These are phyloP conservation scores for Irpex rosettiformis DNA, from an alignment of 1,284 basidiomycete genomes.

Conservation along the genomic window DNA sequence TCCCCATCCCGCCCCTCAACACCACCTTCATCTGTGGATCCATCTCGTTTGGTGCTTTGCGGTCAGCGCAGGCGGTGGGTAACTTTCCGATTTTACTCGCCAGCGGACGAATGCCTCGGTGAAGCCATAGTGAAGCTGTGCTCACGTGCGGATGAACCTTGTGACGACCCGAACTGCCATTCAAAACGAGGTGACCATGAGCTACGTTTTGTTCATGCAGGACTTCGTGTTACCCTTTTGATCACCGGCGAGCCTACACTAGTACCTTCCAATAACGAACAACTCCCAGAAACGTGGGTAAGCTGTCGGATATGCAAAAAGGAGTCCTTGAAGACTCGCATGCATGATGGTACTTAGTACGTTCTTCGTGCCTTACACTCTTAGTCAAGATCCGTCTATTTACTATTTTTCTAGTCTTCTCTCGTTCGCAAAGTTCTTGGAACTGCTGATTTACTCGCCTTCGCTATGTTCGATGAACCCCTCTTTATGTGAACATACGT, in stretches of 20 bases:
- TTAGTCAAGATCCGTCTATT: background rate
- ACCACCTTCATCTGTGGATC: slow-evolving; percentile 9
- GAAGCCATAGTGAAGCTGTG: slow-evolving; percentile 36
- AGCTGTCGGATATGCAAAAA: slow-evolving; percentile 52
- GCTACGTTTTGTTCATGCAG: slow-evolving; percentile 46
- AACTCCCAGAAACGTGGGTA: slow-evolving; percentile 48
- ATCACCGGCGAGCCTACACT: slow-evolving; percentile 21
- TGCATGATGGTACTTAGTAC: slow-evolving; percentile 59
- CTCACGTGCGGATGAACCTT: slow-evolving; percentile 32
- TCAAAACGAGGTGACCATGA: slow-evolving; percentile 44
- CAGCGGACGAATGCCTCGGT: slow-evolving; percentile 41
- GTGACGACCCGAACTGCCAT: slow-evolving; percentile 39
- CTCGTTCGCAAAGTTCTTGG: slow-evolving; percentile 67
- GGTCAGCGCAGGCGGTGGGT: slow-evolving; percentile 42
- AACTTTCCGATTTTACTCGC: slow-evolving; percentile 47
- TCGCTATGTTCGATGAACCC: slow-evolving; percentile 37
- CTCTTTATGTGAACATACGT: slow-evolving; percentile 52
- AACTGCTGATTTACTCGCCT: slow-evolving; percentile 61
- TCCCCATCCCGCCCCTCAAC: slow-evolving; percentile 11
- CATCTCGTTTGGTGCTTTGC: slow-evolving; percentile 16
- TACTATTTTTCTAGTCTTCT: slow-evolving; percentile 31
- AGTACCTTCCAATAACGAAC: slow-evolving; percentile 19
- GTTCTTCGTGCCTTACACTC: slow-evolving; percentile 22
- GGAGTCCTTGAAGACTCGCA: slow-evolving; percentile 33
- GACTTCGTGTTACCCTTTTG: slow-evolving; percentile 37